phyloP scores from a whole-genome alignment of 345 rosid genomes.

The Lumnitzera littorea region DNA sequence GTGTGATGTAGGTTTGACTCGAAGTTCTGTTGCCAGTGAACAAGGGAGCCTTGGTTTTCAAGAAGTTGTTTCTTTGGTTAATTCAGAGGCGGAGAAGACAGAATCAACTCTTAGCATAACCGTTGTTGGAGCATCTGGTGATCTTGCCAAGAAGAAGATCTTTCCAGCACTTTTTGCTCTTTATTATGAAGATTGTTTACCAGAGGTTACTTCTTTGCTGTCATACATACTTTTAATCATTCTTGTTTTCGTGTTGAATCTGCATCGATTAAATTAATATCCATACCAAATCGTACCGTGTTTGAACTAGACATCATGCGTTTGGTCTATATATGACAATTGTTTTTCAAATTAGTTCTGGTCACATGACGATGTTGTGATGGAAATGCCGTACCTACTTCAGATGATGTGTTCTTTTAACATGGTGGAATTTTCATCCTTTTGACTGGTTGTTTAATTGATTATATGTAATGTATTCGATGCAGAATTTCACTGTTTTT shows the following conservation, averaged over 20 bases:
- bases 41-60: constrained; percentile 9
- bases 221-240: not conserved
- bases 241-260: not conserved
- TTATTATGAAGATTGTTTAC: constrained; percentile 74
- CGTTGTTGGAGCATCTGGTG: constrained; percentile 93
- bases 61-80: constrained; percentile 15
- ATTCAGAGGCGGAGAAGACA: constrained; percentile 18
- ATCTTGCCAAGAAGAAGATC: constrained; percentile 88
- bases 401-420: not conserved
- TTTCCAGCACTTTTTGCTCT: constrained; percentile 93
- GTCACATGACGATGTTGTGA: too few relatives aligned
- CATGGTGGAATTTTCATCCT: not conserved
- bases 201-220: constrained; percentile 25
- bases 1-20: constrained; percentile 30
- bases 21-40: constrained; percentile 30
- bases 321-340: too few relatives aligned
- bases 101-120: constrained; percentile 68
- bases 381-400: too few relatives aligned
- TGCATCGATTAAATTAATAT: too few relatives aligned
- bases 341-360: too few relatives aligned
- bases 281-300: too few relatives aligned
- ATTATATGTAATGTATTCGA: not conserved
- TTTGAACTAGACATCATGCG: too few relatives aligned
- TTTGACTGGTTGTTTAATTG: not conserved
- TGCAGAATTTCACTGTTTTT: constrained; percentile 56